Evolutionary conservation across 148 eudicot species (phyloP).

Genomic region (Arbutus unedo): DNA sequence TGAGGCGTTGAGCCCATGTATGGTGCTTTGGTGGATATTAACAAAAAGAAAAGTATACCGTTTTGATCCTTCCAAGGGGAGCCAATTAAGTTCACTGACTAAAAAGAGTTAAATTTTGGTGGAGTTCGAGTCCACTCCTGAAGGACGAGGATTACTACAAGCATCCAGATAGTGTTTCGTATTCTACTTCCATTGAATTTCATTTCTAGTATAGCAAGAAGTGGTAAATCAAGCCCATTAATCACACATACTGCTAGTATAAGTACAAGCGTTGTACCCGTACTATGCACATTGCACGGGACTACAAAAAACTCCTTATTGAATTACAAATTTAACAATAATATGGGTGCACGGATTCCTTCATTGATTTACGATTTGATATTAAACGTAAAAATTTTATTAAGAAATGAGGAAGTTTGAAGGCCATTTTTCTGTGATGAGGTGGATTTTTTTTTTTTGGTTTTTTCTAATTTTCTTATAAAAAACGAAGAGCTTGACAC

Average conservation of each 20-base stretch:
- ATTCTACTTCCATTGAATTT: background rate
- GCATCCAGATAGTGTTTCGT: background rate
- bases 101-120: background rate
- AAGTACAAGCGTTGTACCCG: background rate
- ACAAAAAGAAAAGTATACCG: background rate
- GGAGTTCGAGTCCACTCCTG: background rate
- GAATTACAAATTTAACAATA: no score
- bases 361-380: no score
- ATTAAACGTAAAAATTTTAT: no score
- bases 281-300: no score
- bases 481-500: no score
- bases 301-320: no score
- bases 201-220: background rate
- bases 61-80: slow-evolving; percentile 1
- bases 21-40: background rate
- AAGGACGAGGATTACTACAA: background rate
- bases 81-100: background rate
- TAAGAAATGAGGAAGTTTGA: no score
- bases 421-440: no score
- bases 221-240: slow-evolving; percentile 4
- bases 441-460: no score
- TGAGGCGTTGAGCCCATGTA: background rate
- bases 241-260: background rate
- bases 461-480: no score
- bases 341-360: no score